Evolutionary conservation across 768 basidiomycete species (phyloP).

Genomic region (Tricholoma hemisulphureum): DNA sequence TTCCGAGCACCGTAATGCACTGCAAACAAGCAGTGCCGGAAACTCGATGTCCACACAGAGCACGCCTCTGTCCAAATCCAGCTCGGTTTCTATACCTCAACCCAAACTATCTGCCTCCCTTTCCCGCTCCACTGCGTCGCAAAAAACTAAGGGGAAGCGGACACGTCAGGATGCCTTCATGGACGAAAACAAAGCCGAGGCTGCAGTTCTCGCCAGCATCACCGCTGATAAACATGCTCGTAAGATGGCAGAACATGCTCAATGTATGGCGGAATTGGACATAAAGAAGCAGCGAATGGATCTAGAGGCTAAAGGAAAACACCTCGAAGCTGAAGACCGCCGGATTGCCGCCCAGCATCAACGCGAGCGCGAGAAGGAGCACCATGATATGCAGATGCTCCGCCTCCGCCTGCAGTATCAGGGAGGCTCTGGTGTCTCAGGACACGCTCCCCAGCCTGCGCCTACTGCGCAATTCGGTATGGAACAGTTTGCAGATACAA

Average conservation of each 20-base stretch:
- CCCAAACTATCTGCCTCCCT: not conserved
- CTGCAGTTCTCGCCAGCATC: not conserved
- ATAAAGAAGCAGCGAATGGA: conserved; percentile 1
- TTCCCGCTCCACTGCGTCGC: not conserved
- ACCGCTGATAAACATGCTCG: not conserved
- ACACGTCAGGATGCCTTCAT: not conserved
- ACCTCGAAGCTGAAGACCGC: too few relatives aligned
- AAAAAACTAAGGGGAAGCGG: not conserved
- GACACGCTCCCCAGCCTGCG: not conserved
- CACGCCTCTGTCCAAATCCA: not conserved
- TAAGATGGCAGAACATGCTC: not conserved
- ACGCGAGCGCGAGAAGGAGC: too few relatives aligned
- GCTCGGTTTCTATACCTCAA: not conserved
- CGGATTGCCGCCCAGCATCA: too few relatives aligned
- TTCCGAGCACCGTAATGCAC: not conserved
- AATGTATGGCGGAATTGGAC: not conserved
- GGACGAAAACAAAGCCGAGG: not conserved
- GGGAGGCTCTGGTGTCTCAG: not conserved
- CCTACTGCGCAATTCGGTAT: too few relatives aligned
- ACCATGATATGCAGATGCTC: too few relatives aligned
- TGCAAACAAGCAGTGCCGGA: not conserved
- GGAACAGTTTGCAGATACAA: not conserved
- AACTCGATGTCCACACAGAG: not conserved
- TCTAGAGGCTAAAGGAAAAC: too few relatives aligned
- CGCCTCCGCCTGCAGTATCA: too few relatives aligned